Evolutionary conservation across 2,329 filamentous ascomycete species (phyloP).

Genomic region (Diaporthe caulivora): DNA sequence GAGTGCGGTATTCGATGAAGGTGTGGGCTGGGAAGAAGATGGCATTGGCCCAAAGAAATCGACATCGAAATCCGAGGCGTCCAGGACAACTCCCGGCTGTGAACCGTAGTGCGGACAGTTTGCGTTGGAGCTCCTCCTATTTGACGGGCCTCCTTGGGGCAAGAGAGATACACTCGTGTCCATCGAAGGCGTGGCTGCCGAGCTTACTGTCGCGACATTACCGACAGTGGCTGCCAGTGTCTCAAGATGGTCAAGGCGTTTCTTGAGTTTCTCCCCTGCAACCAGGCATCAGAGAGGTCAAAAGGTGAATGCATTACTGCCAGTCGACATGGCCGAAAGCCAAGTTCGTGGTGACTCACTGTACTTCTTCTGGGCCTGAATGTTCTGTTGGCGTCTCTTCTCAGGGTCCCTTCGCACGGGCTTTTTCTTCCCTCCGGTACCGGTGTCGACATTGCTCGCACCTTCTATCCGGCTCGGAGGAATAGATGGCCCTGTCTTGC

Average conservation of each 20-base stretch:
- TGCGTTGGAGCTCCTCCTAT: not conserved
- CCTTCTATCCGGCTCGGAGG: not conserved
- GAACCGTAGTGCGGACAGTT: not conserved
- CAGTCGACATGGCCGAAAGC: not conserved
- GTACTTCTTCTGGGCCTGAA: conserved; percentile 44
- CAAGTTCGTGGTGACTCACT: conserved; percentile 36
- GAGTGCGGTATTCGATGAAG: not conserved
- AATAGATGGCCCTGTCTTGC: not conserved
- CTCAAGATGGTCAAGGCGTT: conserved; percentile 41
- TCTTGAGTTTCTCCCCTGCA: conserved; percentile 41
- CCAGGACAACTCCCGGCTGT: not conserved
- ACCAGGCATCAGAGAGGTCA: not conserved
- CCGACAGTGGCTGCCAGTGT: conserved; percentile 37
- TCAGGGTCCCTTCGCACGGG: conserved; percentile 42
- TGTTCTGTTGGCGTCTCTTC: conserved; percentile 44
- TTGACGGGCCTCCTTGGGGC: not conserved
- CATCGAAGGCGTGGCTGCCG: not conserved
- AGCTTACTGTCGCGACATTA: not conserved
- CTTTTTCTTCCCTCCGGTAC: conserved; percentile 32
- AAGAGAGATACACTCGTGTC: not conserved
- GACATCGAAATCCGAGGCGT: not conserved
- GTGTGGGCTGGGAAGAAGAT: not conserved
- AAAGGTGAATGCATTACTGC: accelerated
- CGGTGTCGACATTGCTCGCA: not conserved
- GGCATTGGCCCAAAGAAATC: not conserved